These are phyloP conservation scores for Colletotrichum neosansevieriae DNA, from an alignment of 2,329 filamentous ascomycete genomes.

Conservation along the genomic window DNA sequence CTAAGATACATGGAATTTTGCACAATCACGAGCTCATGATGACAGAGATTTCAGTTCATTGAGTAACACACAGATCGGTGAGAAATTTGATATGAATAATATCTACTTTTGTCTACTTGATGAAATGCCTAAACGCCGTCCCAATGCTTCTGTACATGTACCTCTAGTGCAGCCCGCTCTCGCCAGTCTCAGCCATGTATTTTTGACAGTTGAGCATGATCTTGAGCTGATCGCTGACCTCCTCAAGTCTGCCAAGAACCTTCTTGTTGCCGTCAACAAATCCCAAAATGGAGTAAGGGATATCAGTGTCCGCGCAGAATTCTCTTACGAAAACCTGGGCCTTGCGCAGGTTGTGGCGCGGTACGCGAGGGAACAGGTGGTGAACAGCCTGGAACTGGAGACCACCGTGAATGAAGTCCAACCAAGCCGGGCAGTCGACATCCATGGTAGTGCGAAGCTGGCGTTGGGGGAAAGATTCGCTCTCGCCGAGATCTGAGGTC, in stretches of 20 bases:
- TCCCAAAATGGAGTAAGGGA: constrained; percentile 71
- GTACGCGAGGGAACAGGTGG: constrained; percentile 76
- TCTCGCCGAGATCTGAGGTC: constrained; percentile 71
- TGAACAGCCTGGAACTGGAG: constrained; percentile 80
- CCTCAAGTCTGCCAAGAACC: constrained; percentile 60
- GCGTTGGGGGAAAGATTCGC: constrained; percentile 76
- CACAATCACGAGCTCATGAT: too few relatives aligned
- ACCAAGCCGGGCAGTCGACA: constrained; percentile 77
- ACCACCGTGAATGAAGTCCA: constrained; percentile 79
- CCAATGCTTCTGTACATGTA: constrained; percentile 20
- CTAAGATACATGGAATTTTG: too few relatives aligned
- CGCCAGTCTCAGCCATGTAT: constrained; percentile 61
- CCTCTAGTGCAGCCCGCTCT: constrained; percentile 53
- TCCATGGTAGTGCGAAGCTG: constrained; percentile 81
- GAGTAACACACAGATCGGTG: not conserved
- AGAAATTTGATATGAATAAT: not conserved
- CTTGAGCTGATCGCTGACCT: constrained; percentile 71
- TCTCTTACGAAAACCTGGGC: constrained; percentile 70
- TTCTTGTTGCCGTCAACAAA: constrained; percentile 74
- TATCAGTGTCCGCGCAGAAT: constrained; percentile 73
- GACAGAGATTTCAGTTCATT: not conserved
- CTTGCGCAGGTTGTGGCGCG: constrained; percentile 74
- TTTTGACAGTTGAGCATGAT: constrained; percentile 69
- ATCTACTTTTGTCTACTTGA: constrained; percentile 34
- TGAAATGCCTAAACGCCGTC: constrained; percentile 26